Evolutionary conservation across 2,329 filamentous ascomycete genomes (phyloP), one percentile per base, ranked within the genome.

Genomic region (Xylaria hypoxylon): DNA sequence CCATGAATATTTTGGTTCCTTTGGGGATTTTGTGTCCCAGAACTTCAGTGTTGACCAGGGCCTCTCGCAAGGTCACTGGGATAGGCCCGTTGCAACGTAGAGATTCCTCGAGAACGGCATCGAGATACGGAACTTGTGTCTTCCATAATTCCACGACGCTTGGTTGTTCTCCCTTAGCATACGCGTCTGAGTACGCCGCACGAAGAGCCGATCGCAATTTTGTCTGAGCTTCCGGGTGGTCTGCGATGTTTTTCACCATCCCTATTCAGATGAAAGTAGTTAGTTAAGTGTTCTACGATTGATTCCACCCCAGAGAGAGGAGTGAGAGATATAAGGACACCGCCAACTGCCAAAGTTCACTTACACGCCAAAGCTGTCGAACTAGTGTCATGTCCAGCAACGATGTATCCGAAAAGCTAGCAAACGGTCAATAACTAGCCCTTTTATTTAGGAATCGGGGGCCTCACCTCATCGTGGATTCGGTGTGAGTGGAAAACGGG

Each of bases 71-170:
- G 0, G 92, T 94, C 31, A 91, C 74, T 0, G 91, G 89, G 0
- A 94, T 91, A 0, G 93, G 91, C 1, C 90, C 82, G 78, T 87
- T 89, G 75, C 91, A 86, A 57, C 94, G 91, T 48, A 96, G 85
- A 13, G 90, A 85, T 79, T 97, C 94, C 74, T 87, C 90, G 77
- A 90, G 90, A 24, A 97, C 88, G 35, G 93, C 93, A 75, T 92
- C 89, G 50, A 96, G 87, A 77, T 95, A 97, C 2, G 91, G 90
- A 76, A 96, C 61, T 0, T 31, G 45, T 2, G 45, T 67, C 26
- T 71, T 71, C 40, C 50, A 66, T 15, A 72, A 48, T 17, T 72
- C 69, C 1, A 50, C 44, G 2, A 57, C 57, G 2, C 51, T 64
- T 2, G 70, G 71, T 24, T 72, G 71, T 2, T 64, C 60, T 1